A percentile compares a stretch with the other conserved stretches of the same genome.
Conservation (phyloP, 2,329 filamentous ascomycete species). For the Fusarium lyarnte region DNA sequence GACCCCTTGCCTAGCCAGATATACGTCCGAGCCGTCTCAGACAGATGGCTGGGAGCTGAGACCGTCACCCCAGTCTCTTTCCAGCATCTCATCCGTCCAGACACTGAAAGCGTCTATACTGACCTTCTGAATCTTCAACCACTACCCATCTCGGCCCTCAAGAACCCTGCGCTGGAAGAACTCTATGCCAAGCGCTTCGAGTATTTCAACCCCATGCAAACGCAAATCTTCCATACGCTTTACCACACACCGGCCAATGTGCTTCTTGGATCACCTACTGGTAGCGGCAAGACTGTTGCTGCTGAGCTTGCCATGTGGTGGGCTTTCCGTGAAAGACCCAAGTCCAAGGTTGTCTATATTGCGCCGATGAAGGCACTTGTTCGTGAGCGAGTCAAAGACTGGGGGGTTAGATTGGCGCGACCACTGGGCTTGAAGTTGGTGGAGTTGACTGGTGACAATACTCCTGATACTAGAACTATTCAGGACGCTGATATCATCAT, state of each 20-base stretch:
- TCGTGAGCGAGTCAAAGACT: constrained; percentile 94
- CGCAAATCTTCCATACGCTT: constrained; percentile 95
- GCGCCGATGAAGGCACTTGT: constrained; percentile 99
- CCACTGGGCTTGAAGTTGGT: constrained; percentile 91
- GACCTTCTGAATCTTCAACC: constrained; percentile 93
- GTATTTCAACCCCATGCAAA: constrained; percentile 99
- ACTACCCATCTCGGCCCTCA: constrained; percentile 83
- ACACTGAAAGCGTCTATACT: constrained; percentile 97
- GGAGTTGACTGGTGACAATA: constrained; percentile 96
- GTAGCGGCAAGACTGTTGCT: constrained; percentile 96
- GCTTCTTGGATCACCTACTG: constrained; percentile 92
- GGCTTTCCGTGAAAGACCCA: constrained; percentile 93
- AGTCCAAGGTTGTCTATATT: constrained; percentile 98
- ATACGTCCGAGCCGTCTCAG: constrained; percentile 92
- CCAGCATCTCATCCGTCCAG: constrained; percentile 95
- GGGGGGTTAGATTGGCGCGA: constrained; percentile 81
- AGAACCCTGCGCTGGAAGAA: constrained; percentile 87
- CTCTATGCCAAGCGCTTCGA: constrained; percentile 90
- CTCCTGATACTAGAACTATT: constrained; percentile 94
- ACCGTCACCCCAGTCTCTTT: constrained; percentile 96
- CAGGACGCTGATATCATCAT: constrained; percentile 97
- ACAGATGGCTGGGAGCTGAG: constrained; percentile 96
- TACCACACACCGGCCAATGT: constrained; percentile 95
- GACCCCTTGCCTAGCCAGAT: constrained; percentile 96
- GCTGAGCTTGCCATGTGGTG: constrained; percentile 99